Evolutionary conservation across 768 basidiomycete genomes (phyloP).

Genomic region (Amanita brunnescens): DNA sequence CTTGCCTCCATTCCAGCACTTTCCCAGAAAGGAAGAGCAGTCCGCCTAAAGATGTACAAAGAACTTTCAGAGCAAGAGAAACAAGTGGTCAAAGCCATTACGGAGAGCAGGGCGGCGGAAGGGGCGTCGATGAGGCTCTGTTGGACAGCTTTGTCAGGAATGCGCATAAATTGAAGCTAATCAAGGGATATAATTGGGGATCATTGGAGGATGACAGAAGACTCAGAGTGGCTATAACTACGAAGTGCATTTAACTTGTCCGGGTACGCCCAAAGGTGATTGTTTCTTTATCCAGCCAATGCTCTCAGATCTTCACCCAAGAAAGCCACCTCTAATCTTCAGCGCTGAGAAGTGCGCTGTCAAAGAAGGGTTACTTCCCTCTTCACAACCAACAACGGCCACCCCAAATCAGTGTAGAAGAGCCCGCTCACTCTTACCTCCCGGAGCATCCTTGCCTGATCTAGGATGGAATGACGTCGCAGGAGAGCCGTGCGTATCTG

Average conservation of each 20-base stretch:
- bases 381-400: conserved; percentile 10
- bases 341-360: conserved; percentile 23
- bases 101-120: conserved; percentile 17
- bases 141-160: conserved; percentile 77
- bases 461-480: conserved; percentile 45
- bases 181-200: conserved; percentile 59
- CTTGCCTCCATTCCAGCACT: conserved; percentile 60
- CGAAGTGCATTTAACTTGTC: conserved; percentile 11
- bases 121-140: conserved; percentile 35
- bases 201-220: conserved; percentile 36
- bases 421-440: conserved; percentile 38
- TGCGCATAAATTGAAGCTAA: conserved; percentile 59
- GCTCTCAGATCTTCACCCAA: conserved; percentile 36
- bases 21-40: conserved; percentile 88
- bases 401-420: conserved; percentile 27
- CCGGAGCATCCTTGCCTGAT: conserved; percentile 41
- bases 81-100: conserved; percentile 36
- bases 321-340: conserved; percentile 63
- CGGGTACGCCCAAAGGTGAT: not conserved
- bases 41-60: conserved; percentile 78
- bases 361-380: conserved; percentile 19
- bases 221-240: conserved; percentile 43
- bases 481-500: conserved; percentile 78
- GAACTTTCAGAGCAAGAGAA: conserved; percentile 65
- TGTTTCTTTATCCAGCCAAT: conserved; percentile 26